Conservation (phyloP, 306 rosid genomes). For the Trichosanthes truncata region DNA sequence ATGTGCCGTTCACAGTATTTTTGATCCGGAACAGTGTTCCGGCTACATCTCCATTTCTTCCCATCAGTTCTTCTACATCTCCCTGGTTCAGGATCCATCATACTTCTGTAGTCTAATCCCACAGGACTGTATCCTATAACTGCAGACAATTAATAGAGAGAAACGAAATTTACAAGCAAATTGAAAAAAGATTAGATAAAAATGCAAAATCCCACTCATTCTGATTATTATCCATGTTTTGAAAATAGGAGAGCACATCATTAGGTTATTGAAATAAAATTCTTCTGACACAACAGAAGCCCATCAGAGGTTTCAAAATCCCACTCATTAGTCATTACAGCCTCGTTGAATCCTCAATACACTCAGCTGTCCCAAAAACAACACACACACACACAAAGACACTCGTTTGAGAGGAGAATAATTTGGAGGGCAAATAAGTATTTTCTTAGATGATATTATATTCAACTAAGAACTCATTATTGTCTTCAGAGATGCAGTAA, state of each 20-base stretch:
- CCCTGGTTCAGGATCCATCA: constrained; percentile 52
- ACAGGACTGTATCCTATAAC: constrained; percentile 22
- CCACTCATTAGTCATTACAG: not conserved
- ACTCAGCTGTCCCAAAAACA: not conserved
- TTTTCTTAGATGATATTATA: not conserved
- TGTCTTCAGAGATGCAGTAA: not conserved
- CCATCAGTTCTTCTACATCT: constrained; percentile 97
- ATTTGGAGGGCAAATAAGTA: not conserved
- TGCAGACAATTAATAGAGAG: constrained; percentile 20
- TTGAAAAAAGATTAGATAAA: not conserved
- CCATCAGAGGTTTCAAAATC: not conserved
- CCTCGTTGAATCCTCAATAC: not conserved
- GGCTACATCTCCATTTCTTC: constrained; percentile 83
- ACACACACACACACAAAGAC: too few species aligned
- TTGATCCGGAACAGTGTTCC: constrained; percentile 29
- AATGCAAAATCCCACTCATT: not conserved
- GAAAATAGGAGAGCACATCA: not conserved
- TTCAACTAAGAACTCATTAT: not conserved
- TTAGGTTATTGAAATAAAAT: not conserved
- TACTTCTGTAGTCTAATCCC: constrained; percentile 26
- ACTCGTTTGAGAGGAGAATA: not conserved
- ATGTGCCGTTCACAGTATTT: constrained; percentile 79
- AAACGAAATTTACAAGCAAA: constrained; percentile 9
- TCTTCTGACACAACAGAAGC: not conserved
- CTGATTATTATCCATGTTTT: not conserved